phyloP scores from a whole-genome alignment of 352 stramenopile species.

The Pythium dissimile region DNA sequence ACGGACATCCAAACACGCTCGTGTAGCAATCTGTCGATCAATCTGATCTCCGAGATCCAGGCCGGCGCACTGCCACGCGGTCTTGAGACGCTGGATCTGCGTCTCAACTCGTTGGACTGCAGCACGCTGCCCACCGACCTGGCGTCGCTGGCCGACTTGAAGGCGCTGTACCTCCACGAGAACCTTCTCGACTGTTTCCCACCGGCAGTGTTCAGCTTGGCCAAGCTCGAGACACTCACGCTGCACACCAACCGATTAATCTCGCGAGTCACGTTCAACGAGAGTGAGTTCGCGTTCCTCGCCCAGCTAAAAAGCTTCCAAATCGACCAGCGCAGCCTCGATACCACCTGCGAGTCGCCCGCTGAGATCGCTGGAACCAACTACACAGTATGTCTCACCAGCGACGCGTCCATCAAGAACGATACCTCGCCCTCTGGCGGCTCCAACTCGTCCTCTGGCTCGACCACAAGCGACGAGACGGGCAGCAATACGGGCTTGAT shows the following conservation, averaged over 20 bases:
- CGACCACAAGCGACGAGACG: neutral
- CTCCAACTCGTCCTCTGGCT: neutral
- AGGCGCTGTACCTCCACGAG: constrained; percentile 16
- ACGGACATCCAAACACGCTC: no score
- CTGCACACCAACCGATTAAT: constrained; percentile 21
- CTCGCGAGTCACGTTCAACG: constrained; percentile 23
- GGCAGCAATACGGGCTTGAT: constrained; percentile 7
- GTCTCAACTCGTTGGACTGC: constrained; percentile 3
- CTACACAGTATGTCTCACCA: constrained; percentile 27
- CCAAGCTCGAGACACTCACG: constrained; percentile 19
- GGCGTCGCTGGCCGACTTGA: neutral
- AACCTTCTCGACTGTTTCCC: constrained; percentile 13
- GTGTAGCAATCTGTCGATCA: constrained; percentile 17
- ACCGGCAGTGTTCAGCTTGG: constrained; percentile 1
- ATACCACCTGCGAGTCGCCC: constrained; percentile 17
- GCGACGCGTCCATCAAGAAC: constrained; percentile 5
- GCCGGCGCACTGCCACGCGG: neutral
- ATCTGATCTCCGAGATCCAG: constrained; percentile 10
- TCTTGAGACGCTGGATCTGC: constrained; percentile 14
- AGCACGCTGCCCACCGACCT: constrained; percentile 6
- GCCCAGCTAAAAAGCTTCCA: constrained; percentile 25
- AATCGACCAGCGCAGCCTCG: constrained; percentile 24
- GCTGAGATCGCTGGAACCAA: constrained; percentile 4
- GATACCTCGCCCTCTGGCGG: neutral
- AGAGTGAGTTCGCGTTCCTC: constrained; percentile 25